Evolutionary conservation across 306 rosid genomes (phyloP).

Genomic region (Cajanus cajan): DNA sequence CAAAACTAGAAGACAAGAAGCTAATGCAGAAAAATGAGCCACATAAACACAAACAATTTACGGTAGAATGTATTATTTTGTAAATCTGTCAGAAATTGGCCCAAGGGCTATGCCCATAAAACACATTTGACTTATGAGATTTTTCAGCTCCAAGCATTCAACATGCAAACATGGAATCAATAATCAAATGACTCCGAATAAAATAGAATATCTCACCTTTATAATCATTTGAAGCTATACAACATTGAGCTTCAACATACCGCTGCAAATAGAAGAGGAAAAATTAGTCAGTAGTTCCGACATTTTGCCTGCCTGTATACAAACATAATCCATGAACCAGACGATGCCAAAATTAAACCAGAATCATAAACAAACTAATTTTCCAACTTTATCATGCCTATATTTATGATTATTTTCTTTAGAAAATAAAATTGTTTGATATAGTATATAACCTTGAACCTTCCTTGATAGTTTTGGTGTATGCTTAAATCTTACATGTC

Average conservation of each 20-base stretch:
- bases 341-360: not conserved
- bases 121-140: slow-evolving; percentile 16
- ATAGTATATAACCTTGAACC: not conserved
- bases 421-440: not conserved
- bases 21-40: not conserved
- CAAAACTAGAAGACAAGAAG: slow-evolving; percentile 17
- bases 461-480: not conserved
- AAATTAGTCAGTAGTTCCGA: slow-evolving; percentile 1
- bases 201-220: slow-evolving; percentile 62
- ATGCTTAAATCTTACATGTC: not conserved
- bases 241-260: slow-evolving; percentile 96
- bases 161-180: not conserved
- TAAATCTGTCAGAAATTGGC: not conserved
- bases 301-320: not conserved
- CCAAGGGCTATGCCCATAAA: slow-evolving; percentile 2
- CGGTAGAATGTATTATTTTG: not conserved
- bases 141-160: slow-evolving; percentile 4
- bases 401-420: not conserved
- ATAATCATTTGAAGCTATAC: slow-evolving; percentile 85
- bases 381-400: not conserved
- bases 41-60: not conserved
- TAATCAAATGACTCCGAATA: slow-evolving; percentile 12
- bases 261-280: slow-evolving; percentile 56
- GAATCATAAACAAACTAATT: not conserved
- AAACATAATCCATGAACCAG: slow-evolving; percentile 21